Evolutionary conservation across 495 filamentous ascomycete genomes (phyloP).

Genomic region (Aspergillus egyptiacus): DNA sequence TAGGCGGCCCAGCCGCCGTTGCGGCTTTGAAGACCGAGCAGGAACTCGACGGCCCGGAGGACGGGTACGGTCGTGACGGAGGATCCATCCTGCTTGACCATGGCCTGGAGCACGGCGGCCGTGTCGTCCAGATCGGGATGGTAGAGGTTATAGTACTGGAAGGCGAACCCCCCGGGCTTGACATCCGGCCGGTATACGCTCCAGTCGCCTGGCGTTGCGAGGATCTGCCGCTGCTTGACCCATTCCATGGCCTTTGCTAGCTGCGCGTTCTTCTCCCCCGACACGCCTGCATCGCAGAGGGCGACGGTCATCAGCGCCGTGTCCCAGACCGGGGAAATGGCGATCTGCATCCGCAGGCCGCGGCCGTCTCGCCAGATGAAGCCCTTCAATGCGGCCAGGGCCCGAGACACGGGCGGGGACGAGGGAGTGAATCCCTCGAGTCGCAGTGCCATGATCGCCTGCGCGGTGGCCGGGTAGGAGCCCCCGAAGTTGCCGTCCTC

Average conservation of each 20-base stretch:
- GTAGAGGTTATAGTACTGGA: conserved; percentile 25
- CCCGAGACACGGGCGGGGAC: conserved; percentile 27
- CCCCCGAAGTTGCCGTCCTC: conserved; percentile 26
- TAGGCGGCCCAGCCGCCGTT: conserved; percentile 44
- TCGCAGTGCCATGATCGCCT: conserved; percentile 20
- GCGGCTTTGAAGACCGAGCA: conserved; percentile 39
- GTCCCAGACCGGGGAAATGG: too few species aligned
- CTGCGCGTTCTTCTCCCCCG: too few species aligned
- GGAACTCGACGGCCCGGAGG: conserved; percentile 24
- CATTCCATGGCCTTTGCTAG: too few species aligned
- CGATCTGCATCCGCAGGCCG: too few species aligned
- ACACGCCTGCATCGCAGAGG: conserved; percentile 20
- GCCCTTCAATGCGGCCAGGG: conserved; percentile 12
- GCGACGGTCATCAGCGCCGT: too few species aligned
- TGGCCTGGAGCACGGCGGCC: conserved; percentile 28
- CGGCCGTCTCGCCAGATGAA: too few species aligned
- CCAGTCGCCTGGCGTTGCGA: too few species aligned
- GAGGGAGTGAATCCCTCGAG: conserved; percentile 25
- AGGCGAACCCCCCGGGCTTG: too few species aligned
- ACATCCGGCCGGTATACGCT: too few species aligned
- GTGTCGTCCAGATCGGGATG: conserved; percentile 42
- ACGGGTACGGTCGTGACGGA: conserved; percentile 11
- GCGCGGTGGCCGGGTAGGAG: conserved; percentile 29
- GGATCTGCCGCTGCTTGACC: too few species aligned
- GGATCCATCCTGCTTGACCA: conserved; percentile 23